Evolutionary conservation across 371 early-diverging fungal species (phyloP), one percentile per base, ranked within the genome.

Genomic region (Massospora cicadina): DNA sequence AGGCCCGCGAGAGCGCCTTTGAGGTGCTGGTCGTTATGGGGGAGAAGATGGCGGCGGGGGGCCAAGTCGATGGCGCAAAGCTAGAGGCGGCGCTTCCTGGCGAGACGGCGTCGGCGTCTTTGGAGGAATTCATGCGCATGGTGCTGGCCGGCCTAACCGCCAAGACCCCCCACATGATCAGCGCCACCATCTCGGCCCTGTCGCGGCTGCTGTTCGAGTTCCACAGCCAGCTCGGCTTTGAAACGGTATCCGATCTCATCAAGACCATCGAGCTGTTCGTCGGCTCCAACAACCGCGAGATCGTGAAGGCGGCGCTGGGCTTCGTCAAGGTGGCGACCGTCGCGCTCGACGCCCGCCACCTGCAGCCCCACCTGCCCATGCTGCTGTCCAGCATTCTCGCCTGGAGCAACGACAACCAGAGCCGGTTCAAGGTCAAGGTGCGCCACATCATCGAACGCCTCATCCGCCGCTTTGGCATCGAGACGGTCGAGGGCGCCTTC

Each of bases 81-180:
- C 64, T 81, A 29, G 60, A 33, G 21, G n/a, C n/a, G n/a, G n/a
- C n/a, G n/a, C n/a, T n/a, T n/a, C n/a, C n/a, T n/a, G n/a, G n/a
- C n/a, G n/a, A n/a, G n/a, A n/a, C 62, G 71, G 73, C 77, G 7
- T 64, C 68, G 30, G 84, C 84, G 2, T 74, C 65, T 21, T 74
- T 85, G 31, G 63, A 72, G 61, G 85, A 85, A 65, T 85, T 76
- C 60, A 85, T 90, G 66, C 83, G 82, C 56, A 95, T 96, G 93
- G 85, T 92, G 1, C 77, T 84, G 0, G 97, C 98, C 43, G 98
- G 97, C 75, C 78, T 98, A 67, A 94, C 90, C 0, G 95, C 90
- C 33, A 79, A 82, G 25, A 89, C 94, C 1, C 83, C 93, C 1
- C 83, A 87, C 66, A 94, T 98, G 94, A 89, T 93, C 57, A 83